These are phyloP conservation scores for Musa schizocarpa DNA, from an alignment of 176 grass and related monocot genomes.

Conservation along the genomic window DNA sequence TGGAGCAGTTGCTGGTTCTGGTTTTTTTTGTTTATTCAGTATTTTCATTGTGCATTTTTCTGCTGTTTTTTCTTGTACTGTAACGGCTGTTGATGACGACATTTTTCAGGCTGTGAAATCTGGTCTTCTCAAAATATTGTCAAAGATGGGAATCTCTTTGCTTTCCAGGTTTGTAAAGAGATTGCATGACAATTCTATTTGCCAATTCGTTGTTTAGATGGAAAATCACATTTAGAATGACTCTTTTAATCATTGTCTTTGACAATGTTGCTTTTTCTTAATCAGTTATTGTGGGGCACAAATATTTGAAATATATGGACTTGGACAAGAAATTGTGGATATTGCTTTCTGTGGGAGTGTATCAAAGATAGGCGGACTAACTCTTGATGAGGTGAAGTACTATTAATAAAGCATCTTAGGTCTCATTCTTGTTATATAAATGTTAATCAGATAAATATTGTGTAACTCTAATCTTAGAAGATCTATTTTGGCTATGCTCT, in stretches of 20 bases:
- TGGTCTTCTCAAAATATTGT: slow-evolving; percentile 97
- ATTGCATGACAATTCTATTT: neutral
- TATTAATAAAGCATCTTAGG: neutral
- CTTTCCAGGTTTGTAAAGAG: slow-evolving; percentile 88
- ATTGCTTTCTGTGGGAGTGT: slow-evolving; percentile 98
- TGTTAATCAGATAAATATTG: neutral
- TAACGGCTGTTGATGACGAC: neutral
- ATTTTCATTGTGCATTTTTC: neutral
- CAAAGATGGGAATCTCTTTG: slow-evolving; percentile 99
- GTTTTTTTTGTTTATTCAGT: neutral
- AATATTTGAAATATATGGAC: slow-evolving; percentile 99
- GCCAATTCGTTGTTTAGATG: neutral
- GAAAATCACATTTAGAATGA: neutral
- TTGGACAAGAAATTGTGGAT: slow-evolving; percentile 92
- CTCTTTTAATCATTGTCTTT: neutral
- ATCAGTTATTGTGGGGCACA: slow-evolving; percentile 97
- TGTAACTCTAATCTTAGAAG: neutral
- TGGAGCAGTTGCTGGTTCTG: neutral
- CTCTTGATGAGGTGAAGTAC: slow-evolving; percentile 76
- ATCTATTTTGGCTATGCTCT: neutral
- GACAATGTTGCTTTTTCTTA: slow-evolving; percentile 11
- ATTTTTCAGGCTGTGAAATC: slow-evolving; percentile 85
- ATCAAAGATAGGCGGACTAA: slow-evolving; percentile 93
- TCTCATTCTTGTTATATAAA: neutral
- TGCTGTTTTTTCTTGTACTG: neutral